A percentile compares a stretch with the other conserved stretches of the same genome.
Evolutionary conservation across 2,329 filamentous ascomycete species (phyloP).

Genomic region (Hypoxylon sp.): DNA sequence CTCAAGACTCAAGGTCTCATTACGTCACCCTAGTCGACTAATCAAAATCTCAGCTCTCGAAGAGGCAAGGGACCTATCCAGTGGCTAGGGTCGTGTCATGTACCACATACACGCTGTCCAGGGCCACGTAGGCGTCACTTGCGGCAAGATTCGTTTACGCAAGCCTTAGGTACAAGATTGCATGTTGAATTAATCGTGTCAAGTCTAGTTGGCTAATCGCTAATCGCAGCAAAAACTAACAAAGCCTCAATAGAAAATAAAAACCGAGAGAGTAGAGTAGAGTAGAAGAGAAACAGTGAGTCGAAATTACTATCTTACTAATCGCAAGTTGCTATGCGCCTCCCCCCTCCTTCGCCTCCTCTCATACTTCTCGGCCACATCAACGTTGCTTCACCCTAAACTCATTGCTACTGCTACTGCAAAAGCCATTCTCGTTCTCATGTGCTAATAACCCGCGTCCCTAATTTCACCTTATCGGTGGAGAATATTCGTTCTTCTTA

Average conservation of each 20-base stretch:
- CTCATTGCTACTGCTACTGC: slow-evolving; percentile 38
- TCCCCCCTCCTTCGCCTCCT: neutral
- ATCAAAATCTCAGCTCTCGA: no score
- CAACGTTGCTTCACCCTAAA: slow-evolving; percentile 3
- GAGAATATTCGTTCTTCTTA: slow-evolving; percentile 23
- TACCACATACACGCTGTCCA: no score
- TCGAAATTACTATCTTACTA: slow-evolving; percentile 45
- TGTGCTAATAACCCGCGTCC: slow-evolving; percentile 19
- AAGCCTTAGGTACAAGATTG: no score
- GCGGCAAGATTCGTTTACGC: no score
- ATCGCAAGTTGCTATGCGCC: slow-evolving; percentile 9
- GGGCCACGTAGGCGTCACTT: no score
- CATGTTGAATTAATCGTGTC: neutral
- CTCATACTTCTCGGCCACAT: slow-evolving; percentile 4
- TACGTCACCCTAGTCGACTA: no score
- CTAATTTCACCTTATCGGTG: slow-evolving; percentile 15
- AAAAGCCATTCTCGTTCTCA: slow-evolving; percentile 46
- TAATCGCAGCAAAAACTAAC: neutral
- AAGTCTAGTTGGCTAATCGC: neutral
- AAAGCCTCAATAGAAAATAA: neutral
- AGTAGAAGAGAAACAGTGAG: neutral
- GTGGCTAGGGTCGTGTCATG: no score
- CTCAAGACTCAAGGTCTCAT: no score
- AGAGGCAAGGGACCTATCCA: no score
- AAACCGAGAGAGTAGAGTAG: slow-evolving; percentile 26